Percentiles rank a stretch among this genome's conserved stretches.
phyloP scores from a whole-genome alignment of 2,329 filamentous ascomycete genomes.

The Rhytidhysteron rufulum region DNA sequence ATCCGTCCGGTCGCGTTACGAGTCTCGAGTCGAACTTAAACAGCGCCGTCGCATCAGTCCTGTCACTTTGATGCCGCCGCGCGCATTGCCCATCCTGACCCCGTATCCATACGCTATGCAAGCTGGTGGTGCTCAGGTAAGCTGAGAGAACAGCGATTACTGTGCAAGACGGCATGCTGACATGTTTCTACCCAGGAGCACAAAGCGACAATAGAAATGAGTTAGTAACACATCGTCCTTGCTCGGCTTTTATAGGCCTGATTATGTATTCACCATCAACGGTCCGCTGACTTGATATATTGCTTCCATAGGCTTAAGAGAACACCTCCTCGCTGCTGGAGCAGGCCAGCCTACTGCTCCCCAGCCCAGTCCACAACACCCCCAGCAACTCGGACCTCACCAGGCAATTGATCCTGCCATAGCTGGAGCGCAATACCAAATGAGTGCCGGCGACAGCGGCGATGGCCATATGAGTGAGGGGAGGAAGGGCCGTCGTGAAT shows the following conservation, averaged over 20 bases:
- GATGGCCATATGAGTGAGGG: conserved; percentile 46
- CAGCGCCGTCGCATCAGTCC: conserved; percentile 9
- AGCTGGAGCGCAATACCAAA: conserved; percentile 46
- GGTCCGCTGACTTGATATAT: conserved; percentile 28
- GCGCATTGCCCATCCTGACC: conserved; percentile 22
- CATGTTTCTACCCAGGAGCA: conserved; percentile 29
- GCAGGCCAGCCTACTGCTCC: conserved; percentile 37
- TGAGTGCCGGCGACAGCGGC: conserved; percentile 45
- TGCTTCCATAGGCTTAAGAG: conserved; percentile 53
- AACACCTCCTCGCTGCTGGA: conserved; percentile 58
- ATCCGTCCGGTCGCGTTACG: neutral
- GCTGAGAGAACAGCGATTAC: conserved; percentile 30
- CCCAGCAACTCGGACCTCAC: conserved; percentile 40
- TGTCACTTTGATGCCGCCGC: conserved; percentile 22
- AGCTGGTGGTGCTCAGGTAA: conserved; percentile 52
- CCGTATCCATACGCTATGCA: conserved; percentile 35
- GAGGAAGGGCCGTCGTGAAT: conserved; percentile 79
- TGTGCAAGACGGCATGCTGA: conserved; percentile 21
- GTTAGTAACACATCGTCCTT: conserved; percentile 26
- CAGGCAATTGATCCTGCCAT: conserved; percentile 59
- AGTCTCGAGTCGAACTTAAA: neutral
- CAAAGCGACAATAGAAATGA: conserved; percentile 41
- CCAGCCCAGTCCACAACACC: conserved; percentile 25
- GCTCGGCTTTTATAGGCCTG: neutral
- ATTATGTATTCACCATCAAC: conserved; percentile 1